Percentiles rank a stretch among this genome's conserved stretches.
phyloP scores from a whole-genome alignment of 148 eudicot species.

The Rhododendron kiyosumense region DNA sequence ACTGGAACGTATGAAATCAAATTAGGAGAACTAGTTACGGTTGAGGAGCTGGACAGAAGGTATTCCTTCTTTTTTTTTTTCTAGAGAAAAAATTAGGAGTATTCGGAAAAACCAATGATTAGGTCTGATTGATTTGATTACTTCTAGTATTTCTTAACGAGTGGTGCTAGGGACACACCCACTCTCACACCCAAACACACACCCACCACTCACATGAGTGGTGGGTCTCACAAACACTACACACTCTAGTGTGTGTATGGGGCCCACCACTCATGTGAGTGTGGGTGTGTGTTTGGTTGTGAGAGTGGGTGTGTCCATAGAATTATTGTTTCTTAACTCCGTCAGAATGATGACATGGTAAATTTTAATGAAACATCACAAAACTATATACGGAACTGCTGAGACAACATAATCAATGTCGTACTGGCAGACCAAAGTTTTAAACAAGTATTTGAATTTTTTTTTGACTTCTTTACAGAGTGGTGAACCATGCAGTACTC shows the following conservation, averaged over 20 bases:
- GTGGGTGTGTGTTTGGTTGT: too few relatives aligned
- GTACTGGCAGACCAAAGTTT: neutral
- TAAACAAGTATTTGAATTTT: constrained; percentile 8
- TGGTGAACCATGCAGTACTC: constrained; percentile 6
- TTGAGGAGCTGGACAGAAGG: neutral
- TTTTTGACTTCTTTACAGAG: constrained; percentile 9
- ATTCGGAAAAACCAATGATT: neutral
- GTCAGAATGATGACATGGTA: neutral
- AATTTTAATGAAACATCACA: neutral
- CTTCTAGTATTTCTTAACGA: too few relatives aligned
- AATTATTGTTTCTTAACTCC: neutral
- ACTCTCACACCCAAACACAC: too few relatives aligned
- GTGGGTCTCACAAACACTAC: too few relatives aligned
- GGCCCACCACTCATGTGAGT: too few relatives aligned
- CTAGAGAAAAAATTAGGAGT: neutral
- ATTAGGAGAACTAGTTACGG: neutral
- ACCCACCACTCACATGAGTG: too few relatives aligned
- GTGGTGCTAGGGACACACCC: too few relatives aligned
- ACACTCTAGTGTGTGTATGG: too few relatives aligned
- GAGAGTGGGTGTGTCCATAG: too few relatives aligned
- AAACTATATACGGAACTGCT: neutral
- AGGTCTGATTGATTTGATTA: neutral
- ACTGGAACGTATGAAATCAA: neutral
- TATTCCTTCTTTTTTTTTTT: neutral
- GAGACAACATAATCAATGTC: neutral